Percentiles rank a stretch among this genome's conserved stretches.
Evolutionary conservation across 208 protist species (phyloP).

Genomic region (Acanthamoeba polyphaga): DNA sequence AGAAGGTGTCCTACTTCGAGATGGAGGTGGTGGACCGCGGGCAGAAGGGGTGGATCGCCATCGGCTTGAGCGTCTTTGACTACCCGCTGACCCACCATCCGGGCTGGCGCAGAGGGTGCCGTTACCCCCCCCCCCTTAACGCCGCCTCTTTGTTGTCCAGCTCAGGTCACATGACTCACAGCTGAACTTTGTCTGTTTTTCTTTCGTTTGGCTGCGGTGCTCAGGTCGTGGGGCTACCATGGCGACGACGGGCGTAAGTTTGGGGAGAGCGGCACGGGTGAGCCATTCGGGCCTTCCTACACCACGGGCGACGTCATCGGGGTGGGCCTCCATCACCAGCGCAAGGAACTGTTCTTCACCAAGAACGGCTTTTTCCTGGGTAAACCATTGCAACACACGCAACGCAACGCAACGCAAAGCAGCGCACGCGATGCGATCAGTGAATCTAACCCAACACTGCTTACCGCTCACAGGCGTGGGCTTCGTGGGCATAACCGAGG

Average conservation of each 20-base stretch:
- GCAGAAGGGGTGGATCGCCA: conserved; percentile 1
- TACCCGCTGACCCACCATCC: conserved; percentile 19
- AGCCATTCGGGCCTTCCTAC: conserved; percentile 1
- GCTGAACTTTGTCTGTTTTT: not conserved
- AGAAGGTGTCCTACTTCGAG: conserved; percentile 6
- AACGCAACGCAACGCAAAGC: no score
- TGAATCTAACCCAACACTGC: no score
- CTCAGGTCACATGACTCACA: not conserved
- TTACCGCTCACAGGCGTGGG: not conserved
- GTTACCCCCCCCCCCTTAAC: not conserved
- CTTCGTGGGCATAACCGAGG: not conserved
- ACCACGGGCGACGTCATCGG: conserved; percentile 34
- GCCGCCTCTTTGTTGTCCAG: not conserved
- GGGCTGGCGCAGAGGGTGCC: not conserved
- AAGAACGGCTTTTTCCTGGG: conserved; percentile 40
- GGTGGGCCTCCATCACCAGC: not conserved
- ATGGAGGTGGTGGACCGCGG: not conserved
- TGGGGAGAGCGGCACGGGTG: conserved; percentile 5
- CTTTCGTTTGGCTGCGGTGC: not conserved
- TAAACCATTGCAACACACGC: not conserved
- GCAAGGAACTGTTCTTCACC: not conserved
- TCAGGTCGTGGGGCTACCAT: conserved; percentile 14
- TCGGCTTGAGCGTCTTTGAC: not conserved
- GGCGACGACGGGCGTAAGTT: conserved; percentile 21
- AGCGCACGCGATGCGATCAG: no score